Evolutionary conservation across 331 rosid species (phyloP), one percentile per base, ranked within the genome.

Genomic region (Phaseolus coccineus): DNA sequence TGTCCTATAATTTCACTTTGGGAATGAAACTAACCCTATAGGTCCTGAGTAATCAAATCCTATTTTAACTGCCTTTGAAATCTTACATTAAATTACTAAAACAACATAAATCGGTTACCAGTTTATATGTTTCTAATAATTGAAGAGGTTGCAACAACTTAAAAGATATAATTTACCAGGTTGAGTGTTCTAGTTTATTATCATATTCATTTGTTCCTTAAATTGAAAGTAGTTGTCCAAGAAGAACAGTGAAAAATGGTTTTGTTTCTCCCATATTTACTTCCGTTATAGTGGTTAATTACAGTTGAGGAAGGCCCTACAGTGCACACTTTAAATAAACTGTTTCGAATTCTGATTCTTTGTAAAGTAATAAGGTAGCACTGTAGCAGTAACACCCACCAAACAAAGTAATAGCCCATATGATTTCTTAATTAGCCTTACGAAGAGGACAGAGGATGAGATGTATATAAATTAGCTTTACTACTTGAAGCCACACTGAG

Each of bases 221-320:
- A 55, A 68, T 59, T 65, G 33, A 44, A 65, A 74, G 55, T 80
- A 13, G 71, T 51, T 46, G 40, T 77, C 31, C 25, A 42, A 58
- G 19, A 42, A 58, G 19, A 74, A 84, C 62, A 64, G 84, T 55
- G 59, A 62, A 84, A 37, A 69, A 79, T 69, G 74, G 30, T 57
- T 81, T 44, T 83, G 48, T 44, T 65, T 81, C 64, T 24, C 24
- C 39, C 46, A 70, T 68, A 80, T 88, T 85, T 56, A 83, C 83
- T 83, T 88, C 92, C n/a, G 95, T 91, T 91, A 88, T 87, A 83
- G 91, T 86, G 88, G 95, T 88, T 91, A 84, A 16, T 85, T 85
- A 85, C 89, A 71, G 92, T 91, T 93, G 87, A 85, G 83, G 71
- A 68, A 82, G 86, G 83, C 67, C 87, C 71, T 72, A 77, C 65